Evolutionary conservation across 768 basidiomycete species (phyloP), one percentile per base, ranked within the genome.

Genomic region (Lactifluus pinguis): DNA sequence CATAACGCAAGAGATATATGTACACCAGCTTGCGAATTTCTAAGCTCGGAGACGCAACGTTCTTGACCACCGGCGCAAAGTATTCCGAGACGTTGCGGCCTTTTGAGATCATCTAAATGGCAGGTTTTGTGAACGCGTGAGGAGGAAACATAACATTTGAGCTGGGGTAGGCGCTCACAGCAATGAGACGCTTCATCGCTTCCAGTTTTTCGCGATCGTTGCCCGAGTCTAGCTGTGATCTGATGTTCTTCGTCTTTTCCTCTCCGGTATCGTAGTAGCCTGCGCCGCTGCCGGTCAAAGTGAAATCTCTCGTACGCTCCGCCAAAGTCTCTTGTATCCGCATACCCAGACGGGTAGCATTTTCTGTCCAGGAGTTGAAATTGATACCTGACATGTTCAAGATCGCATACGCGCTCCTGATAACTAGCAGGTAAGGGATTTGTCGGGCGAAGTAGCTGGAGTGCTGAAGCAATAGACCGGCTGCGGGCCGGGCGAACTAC

Each of bases 1-100:
- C 93, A 73, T 97, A 95, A 61, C 92, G 87, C 49, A 98, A 77
- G 65, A 99, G 86, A 76, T 95, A 99, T 65, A 98, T 95, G 73
- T 98, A 98, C 42, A 98, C 93, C 55, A 99, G 84, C 74, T 98
- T 98, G 61, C 95, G 85, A 68, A 95, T 87, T 73, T 97, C 93
- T 52, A 98, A 83, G 69, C 92, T 91, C 57, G 85, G 83, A 2
- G 93, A 90, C 2, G 92, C 92, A 44, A 98, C 95, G 68, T 95
- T 95, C 77, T 95, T 98, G 68, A 98, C 94, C 30, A 99, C 97
- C 69, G 90, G 89, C 5, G 97, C 90, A 69, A 98, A 98, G 80
- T 93, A 95, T 62, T 87, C 83, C 29, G 94, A 87, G 65, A 97
- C 91, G 66, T 92, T 87, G 56, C 91, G 86, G 52, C 87, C 86